Evolutionary conservation across 805 yeast species (phyloP).

Genomic region (Zygotorulaspora florentina): DNA sequence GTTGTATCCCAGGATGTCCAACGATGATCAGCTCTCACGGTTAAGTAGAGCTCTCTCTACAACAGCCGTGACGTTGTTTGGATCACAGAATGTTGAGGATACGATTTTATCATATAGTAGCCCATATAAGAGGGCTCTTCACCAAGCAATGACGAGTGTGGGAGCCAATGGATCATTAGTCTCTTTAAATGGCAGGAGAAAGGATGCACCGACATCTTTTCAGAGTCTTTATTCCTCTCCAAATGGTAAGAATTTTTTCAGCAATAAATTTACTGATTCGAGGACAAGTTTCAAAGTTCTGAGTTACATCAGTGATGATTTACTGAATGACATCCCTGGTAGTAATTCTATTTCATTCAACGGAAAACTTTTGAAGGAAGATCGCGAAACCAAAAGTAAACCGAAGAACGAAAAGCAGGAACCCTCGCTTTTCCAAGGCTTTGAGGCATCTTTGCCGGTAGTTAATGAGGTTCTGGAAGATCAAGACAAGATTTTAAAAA

Average conservation of each 20-base stretch:
- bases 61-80: constrained; percentile 53
- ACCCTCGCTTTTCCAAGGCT: constrained; percentile 66
- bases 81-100: constrained; percentile 37
- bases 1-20: constrained; percentile 21
- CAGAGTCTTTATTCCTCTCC: constrained; percentile 32
- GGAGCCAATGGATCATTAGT: constrained; percentile 17
- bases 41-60: constrained; percentile 49
- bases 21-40: constrained; percentile 31
- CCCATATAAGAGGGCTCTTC: constrained; percentile 30
- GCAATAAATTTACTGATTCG: constrained; percentile 33
- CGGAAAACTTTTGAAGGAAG: constrained; percentile 12
- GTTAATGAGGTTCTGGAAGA: constrained; percentile 42
- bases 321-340: constrained; percentile 51
- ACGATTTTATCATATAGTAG: constrained; percentile 33
- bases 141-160: constrained; percentile 25
- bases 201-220: constrained; percentile 13
- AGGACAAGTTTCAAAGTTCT: constrained; percentile 47
- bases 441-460: constrained; percentile 53
- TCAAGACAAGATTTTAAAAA: constrained; percentile 21
- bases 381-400: constrained; percentile 11
- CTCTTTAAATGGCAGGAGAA: constrained; percentile 13
- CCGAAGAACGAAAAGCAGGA: constrained; percentile 16
- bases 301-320: constrained; percentile 56
- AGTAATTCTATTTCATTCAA: constrained; percentile 1
- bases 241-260: constrained; percentile 39